Percentiles rank a stretch among this genome's conserved stretches.
Evolutionary conservation across 495 filamentous ascomycete species (phyloP).

Genomic region (Xylaria intraflava): DNA sequence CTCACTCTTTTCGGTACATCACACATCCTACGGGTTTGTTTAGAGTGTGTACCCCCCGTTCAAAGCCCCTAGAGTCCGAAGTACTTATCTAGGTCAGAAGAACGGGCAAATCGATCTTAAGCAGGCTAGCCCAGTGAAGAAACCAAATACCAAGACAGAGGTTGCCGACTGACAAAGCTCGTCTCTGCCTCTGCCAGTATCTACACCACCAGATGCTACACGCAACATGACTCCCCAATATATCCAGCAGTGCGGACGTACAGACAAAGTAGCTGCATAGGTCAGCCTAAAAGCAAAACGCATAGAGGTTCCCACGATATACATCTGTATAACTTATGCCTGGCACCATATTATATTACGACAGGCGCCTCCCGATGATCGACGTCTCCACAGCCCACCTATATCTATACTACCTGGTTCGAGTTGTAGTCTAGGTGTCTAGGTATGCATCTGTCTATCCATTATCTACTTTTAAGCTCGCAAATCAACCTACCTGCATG

Average conservation of each 20-base stretch:
- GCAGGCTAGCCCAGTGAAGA: conserved; percentile 5
- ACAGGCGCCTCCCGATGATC: conserved; percentile 28
- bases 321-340: conserved; percentile 2
- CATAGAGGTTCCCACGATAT: conserved; percentile 14
- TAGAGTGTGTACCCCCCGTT: neutral
- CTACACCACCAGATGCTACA: neutral
- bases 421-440: conserved; percentile 5
- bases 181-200: neutral
- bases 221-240: neutral
- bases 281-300: conserved; percentile 12
- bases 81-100: conserved; percentile 10
- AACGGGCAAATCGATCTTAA: neutral
- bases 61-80: neutral
- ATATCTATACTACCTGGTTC: conserved; percentile 7
- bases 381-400: conserved; percentile 26
- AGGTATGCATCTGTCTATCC: conserved; percentile 13
- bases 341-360: conserved; percentile 25
- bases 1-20: neutral
- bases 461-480: conserved; percentile 3
- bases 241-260: conserved; percentile 4
- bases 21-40: conserved; percentile 2
- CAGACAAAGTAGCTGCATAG: conserved; percentile 5
- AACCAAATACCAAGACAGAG: conserved; percentile 3
- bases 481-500: neutral
- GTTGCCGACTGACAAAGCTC: neutral